phyloP scores from a whole-genome alignment of 441 rosid species.

The Geranium incanum region DNA sequence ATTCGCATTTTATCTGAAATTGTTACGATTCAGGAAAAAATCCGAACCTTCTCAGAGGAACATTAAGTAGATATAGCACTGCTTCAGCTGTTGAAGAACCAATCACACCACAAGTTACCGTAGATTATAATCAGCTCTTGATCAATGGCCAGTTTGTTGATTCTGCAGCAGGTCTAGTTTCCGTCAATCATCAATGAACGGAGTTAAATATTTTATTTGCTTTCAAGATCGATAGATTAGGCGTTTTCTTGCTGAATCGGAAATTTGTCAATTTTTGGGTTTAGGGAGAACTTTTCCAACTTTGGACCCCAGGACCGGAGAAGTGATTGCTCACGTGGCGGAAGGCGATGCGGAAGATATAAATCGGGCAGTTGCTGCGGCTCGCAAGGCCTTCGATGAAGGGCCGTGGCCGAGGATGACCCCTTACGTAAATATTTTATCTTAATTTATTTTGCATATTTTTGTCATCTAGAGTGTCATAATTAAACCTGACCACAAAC shows the following conservation, averaged over 20 bases:
- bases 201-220: not conserved
- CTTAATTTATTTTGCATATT: not conserved
- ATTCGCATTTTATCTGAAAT: not conserved
- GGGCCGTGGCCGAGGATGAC: slow-evolving; percentile 3
- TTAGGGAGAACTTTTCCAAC: slow-evolving; percentile 60
- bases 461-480: not conserved
- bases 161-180: slow-evolving; percentile 36
- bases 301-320: slow-evolving; percentile 50
- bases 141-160: slow-evolving; percentile 42
- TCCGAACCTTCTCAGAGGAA: slow-evolving; percentile 17
- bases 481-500: not conserved
- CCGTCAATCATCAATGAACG: not conserved
- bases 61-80: slow-evolving; percentile 25
- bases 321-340: slow-evolving; percentile 57
- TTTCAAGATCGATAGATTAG: not conserved
- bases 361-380: slow-evolving; percentile 49
- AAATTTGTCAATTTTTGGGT: not conserved
- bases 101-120: slow-evolving; percentile 31
- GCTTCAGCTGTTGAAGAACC: slow-evolving; percentile 27
- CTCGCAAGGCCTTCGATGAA: slow-evolving; percentile 51
- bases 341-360: slow-evolving; percentile 67
- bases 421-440: not conserved
- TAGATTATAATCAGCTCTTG: slow-evolving; percentile 31
- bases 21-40: slow-evolving; percentile 30
- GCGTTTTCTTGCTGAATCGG: not conserved